phyloP scores from a whole-genome alignment of 129 eudicot genomes.

The Chrysanthemum lavandulifolium region DNA sequence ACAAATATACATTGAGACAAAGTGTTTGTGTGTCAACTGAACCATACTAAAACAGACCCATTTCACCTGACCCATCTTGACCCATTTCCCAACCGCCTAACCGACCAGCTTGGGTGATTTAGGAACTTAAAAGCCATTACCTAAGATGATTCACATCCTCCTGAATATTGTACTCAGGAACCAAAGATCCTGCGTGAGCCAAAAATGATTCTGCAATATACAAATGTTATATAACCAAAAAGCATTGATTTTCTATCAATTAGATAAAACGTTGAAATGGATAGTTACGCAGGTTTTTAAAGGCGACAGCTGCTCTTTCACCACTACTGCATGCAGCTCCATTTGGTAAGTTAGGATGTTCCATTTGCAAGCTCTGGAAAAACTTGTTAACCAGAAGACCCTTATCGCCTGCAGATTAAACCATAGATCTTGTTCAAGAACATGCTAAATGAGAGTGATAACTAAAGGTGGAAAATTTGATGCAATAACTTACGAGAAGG shows the following conservation, averaged over 20 bases:
- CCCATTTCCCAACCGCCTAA: no score
- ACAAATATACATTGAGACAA: no score
- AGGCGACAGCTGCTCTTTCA: slow-evolving; percentile 36
- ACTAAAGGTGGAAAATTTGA: no score
- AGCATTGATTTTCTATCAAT: background rate
- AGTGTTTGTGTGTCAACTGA: no score
- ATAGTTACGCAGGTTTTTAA: slow-evolving; percentile 57
- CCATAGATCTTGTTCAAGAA: slow-evolving; percentile 3
- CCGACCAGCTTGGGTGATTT: background rate
- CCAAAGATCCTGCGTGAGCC: slow-evolving; percentile 73
- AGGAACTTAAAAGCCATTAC: slow-evolving; percentile 30
- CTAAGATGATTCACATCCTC: slow-evolving; percentile 75
- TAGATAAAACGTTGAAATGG: background rate
- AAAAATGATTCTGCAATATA: slow-evolving; percentile 61
- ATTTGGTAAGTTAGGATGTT: background rate
- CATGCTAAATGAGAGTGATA: background rate
- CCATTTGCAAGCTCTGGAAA: slow-evolving; percentile 46
- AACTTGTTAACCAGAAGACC: slow-evolving; percentile 58
- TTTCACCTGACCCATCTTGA: no score
- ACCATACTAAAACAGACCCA: no score
- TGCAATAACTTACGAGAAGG: no score
- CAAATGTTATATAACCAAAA: slow-evolving; percentile 19
- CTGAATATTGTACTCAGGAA: slow-evolving; percentile 49
- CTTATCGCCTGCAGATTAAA: slow-evolving; percentile 55
- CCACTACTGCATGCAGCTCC: slow-evolving; percentile 20